These are phyloP conservation scores for Bryopsis sp. DNA, from an alignment of 139 green algal species.

Conservation along the genomic window DNA sequence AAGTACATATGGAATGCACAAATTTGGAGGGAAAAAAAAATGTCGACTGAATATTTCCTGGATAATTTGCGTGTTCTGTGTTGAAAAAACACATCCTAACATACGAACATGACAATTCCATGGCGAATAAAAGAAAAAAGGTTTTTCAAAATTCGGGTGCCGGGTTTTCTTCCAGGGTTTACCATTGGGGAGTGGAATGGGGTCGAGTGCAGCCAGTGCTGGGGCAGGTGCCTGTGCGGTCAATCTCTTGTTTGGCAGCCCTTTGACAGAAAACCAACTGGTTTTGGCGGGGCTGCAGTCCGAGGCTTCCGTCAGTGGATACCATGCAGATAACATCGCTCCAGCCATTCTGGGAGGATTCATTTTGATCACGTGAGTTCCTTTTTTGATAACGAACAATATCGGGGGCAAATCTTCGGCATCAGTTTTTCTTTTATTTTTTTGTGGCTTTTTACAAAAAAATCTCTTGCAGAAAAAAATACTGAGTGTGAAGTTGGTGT, in stretches of 20 bases:
- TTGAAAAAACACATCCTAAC: no score
- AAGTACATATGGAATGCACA: no score
- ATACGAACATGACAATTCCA: no score
- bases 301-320: slow-evolving; percentile 86
- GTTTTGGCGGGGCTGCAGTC: slow-evolving; percentile 76
- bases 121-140: no score
- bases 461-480: no score
- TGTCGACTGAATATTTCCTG: no score
- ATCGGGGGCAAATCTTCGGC: not conserved
- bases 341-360: slow-evolving; percentile 90
- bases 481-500: no score
- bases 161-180: slow-evolving; percentile 50
- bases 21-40: no score
- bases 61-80: no score
- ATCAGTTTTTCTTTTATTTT: not conserved
- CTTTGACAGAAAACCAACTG: slow-evolving; percentile 65
- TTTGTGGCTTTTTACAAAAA: no score
- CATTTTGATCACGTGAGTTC: slow-evolving; percentile 69
- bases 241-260: slow-evolving; percentile 84
- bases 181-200: slow-evolving; percentile 85
- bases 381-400: no score
- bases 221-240: slow-evolving; percentile 77
- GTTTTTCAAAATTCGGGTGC: not conserved
- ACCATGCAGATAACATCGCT: slow-evolving; percentile 95
- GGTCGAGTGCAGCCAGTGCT: slow-evolving; percentile 79